Base-by-base conservation (phyloP, 208 protist genomes). In the Leishmania gerbilli region DNA sequence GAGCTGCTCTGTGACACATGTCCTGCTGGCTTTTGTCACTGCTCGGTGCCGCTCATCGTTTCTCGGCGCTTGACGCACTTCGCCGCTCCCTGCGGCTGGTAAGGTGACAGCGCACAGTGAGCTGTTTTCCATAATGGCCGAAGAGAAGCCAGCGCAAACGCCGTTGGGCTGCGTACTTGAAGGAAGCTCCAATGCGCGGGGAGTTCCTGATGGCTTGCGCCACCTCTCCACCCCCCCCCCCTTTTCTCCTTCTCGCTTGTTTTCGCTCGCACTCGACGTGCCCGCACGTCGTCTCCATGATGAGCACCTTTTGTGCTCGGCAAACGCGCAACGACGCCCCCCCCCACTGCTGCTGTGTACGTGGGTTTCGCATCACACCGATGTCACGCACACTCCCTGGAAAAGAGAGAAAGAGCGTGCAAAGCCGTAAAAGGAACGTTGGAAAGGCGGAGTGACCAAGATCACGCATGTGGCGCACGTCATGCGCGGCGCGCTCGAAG, bases 401-500 rank as follows among this genome's bases (percentile, higher is more conserved):
- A 49, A 5, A 15, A 49, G 37, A 40, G 24, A 51, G 24, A 47
- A 13, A 49, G 5, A 27, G 27, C n/a, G 6, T n/a, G 42, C 68
- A 5, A 72, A 49, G 67, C 67, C n/a, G 37, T 53, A 55, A 40
- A 49, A 49, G 45, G 21, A n/a, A 53, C 3, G 13, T 40, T 40
- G 19, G 51, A 58, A 42, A 62, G 71, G 47, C 19, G 71, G 31
- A 19, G 68, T 49, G 55, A 42, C 27, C 56, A 81, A 71, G 19
- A 47, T 71, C 77, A 19, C 56, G 31, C 68, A 65, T 69, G 74
- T 84, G 65, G 64, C 77, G 80, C 37, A 24, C 31, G 24, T 74
- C 64, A 21, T 62, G 78, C 8, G 53, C 45, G 78, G 55, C 69
- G 42, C 84, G 86, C 62, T 77, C 89, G 7, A 92, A 91, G 81